Conservation (phyloP, 139 green algal genomes). For the Picochlorum costavermella region DNA sequence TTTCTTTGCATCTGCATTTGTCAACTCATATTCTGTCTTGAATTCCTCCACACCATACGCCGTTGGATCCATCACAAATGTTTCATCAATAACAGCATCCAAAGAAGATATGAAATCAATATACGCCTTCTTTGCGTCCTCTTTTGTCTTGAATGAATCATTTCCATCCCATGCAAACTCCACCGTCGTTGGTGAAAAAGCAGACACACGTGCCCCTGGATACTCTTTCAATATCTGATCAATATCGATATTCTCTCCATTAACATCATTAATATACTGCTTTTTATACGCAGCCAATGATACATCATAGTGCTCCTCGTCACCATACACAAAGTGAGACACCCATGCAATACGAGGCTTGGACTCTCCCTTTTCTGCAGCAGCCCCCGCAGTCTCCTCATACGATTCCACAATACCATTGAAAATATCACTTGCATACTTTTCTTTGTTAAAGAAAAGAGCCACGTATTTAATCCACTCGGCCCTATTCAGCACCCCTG, state of each 20-base stretch:
- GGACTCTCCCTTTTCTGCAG: neutral
- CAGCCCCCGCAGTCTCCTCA: constrained; percentile 4
- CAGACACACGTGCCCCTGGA: constrained; percentile 3
- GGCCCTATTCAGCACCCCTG: constrained; percentile 50
- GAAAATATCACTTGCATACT: constrained; percentile 46
- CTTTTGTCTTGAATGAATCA: constrained; percentile 17
- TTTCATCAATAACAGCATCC: constrained; percentile 62
- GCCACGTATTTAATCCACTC: constrained; percentile 80
- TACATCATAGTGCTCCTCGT: constrained; percentile 22
- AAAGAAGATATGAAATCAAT: constrained; percentile 25
- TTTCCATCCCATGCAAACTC: constrained; percentile 24
- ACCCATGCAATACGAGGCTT: constrained; percentile 28
- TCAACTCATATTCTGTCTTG: constrained; percentile 13
- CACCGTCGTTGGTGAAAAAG: constrained; percentile 14
- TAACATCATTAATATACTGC: constrained; percentile 34
- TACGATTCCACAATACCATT: constrained; percentile 29
- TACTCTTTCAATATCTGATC: constrained; percentile 8
- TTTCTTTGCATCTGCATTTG: neutral
- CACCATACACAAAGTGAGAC: constrained; percentile 9
- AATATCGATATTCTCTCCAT: constrained; percentile 27
- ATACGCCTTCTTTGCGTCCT: constrained; percentile 29
- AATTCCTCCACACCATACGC: constrained; percentile 36
- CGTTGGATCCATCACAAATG: constrained; percentile 27
- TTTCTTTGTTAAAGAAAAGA: constrained; percentile 78
- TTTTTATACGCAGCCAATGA: constrained; percentile 25